Percentiles rank a stretch among this genome's conserved stretches.
Conservation (phyloP, 2,329 filamentous ascomycete species). For the Pseudocercospora fijiensis region DNA sequence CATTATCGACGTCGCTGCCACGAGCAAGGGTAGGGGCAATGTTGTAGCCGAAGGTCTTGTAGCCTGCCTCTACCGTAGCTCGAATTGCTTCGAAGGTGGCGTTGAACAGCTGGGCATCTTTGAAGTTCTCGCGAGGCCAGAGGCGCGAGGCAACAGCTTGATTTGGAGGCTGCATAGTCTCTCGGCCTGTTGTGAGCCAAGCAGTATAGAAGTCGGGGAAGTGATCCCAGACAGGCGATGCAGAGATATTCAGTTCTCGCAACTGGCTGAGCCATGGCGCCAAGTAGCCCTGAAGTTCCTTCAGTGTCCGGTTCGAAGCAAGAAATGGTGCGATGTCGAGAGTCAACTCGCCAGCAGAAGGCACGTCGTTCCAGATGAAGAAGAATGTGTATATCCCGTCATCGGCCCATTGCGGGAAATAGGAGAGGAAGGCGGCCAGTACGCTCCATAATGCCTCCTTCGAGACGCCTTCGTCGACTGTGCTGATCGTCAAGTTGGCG, state of each 20-base stretch:
- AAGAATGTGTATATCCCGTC: constrained; percentile 1
- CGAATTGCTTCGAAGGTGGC: background rate
- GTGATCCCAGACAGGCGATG: background rate
- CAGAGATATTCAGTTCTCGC: background rate
- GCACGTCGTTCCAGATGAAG: background rate
- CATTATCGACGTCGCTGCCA: background rate
- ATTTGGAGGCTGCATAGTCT: background rate
- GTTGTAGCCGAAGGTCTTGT: background rate
- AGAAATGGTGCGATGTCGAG: background rate
- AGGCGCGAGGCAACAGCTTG: background rate
- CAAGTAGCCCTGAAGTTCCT: background rate
- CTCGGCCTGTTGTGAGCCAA: background rate
- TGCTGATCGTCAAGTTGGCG: background rate
- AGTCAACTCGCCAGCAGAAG: background rate
- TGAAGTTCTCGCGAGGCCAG: background rate
- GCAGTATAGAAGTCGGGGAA: background rate
- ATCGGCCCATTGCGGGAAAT: background rate
- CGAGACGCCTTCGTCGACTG: background rate
- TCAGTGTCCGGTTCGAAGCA: background rate
- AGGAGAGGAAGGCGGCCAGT: background rate
- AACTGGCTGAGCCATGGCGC: background rate
- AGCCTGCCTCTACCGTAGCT: background rate
- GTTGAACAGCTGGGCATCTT: background rate
- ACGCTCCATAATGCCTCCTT: constrained; percentile 2
- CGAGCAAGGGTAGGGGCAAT: background rate